phyloP scores from a whole-genome alignment of 2,329 filamentous ascomycete genomes.

The Claviceps africana region DNA sequence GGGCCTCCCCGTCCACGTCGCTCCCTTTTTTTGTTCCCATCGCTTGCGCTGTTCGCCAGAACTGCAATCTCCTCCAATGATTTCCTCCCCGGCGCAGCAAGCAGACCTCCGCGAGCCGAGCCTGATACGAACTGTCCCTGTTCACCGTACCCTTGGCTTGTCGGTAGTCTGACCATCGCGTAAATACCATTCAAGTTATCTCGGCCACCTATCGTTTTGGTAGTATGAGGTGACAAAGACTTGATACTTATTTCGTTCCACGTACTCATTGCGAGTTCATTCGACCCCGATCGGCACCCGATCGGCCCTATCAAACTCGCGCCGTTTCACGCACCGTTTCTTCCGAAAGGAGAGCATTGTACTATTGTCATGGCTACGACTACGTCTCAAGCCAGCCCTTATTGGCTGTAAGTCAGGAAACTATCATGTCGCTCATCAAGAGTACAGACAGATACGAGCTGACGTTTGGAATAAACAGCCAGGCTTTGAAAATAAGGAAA shows the following conservation, averaged over 20 bases:
- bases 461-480: constrained; percentile 15
- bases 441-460: constrained; percentile 1
- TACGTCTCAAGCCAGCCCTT: constrained; percentile 19
- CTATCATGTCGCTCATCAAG: background rate
- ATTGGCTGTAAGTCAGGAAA: constrained; percentile 24
- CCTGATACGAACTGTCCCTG: constrained; percentile 16
- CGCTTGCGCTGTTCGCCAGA: constrained; percentile 7
- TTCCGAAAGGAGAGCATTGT: constrained; percentile 1
- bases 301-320: background rate
- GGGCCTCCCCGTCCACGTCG: background rate
- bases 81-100: constrained; percentile 20
- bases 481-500: constrained; percentile 29
- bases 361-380: constrained; percentile 6
- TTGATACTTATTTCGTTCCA: constrained; percentile 10
- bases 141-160: constrained; percentile 17
- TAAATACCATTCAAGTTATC: background rate
- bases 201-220: constrained; percentile 14
- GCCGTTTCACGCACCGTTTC: background rate
- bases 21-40: background rate
- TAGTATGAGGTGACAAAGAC: constrained; percentile 20
- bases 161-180: constrained; percentile 19
- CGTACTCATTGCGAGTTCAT: constrained; percentile 1
- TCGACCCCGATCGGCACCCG: background rate
- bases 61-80: constrained; percentile 20
- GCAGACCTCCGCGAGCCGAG: constrained; percentile 23